Evolutionary conservation across 306 rosid genomes (phyloP), one percentile per base, ranked within the genome.

Genomic region (Carpinus fangiana): DNA sequence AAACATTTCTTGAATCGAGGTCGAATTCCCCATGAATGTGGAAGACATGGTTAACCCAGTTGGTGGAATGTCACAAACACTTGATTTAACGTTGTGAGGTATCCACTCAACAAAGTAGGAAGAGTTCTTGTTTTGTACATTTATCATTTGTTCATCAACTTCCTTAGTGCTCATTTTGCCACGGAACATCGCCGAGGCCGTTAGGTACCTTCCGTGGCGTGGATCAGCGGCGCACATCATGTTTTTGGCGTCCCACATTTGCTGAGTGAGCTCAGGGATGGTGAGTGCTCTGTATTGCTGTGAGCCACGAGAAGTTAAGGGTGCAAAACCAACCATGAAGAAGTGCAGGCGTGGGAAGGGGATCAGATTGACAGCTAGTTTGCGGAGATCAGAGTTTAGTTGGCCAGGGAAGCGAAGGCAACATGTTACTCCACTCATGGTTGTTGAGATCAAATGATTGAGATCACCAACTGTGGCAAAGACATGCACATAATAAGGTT

Each of bases 171-270:
- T 91, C 98, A 93, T 93, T 78, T 88, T 93, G 48, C 98, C 98
- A 0, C 96, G 89, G 87, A 93, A 93, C 93, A 93, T 88, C 0
- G 98, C 97, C 0, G 98, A 93, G 61, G 97, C 96, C 0, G 98
- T 93, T 1, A 93, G 87, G 86, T 91, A 93, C 16, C 98, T 82
- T 0, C 97, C 98, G 4, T 93, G 98, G 73, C 98, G 78, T 0
- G 98, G 98, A 76, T 93, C 98, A 0, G 98, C 98, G 0, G 97
- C 97, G 34, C 97, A 93, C 92, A 93, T 90, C 94, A 90, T 90
- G 87, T 90, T 88, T 72, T 86, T 89, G 72, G 96, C 87, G 64
- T 91, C 93, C 96, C 98, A 93, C 98, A 93, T 93, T 75, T 93
- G 98, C 34, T 93, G 98, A 1, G 98, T 93, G 34, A 93, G 97